Evolutionary conservation across 805 yeast genomes (phyloP).

Genomic region (Vanderwaltozyma yarrowii): DNA sequence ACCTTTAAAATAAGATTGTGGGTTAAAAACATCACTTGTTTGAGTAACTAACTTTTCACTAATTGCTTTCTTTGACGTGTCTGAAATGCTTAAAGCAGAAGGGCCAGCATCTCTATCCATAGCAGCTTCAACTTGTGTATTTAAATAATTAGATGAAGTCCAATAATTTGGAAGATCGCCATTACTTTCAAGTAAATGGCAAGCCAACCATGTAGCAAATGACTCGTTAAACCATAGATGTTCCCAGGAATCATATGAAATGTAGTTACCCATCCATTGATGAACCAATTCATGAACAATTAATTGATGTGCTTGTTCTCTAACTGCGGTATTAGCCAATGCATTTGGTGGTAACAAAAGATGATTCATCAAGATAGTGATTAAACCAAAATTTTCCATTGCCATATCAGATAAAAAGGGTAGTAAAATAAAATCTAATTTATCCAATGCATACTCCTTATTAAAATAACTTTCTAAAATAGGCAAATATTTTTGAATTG

Average conservation of each 20-base stretch:
- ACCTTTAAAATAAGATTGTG: slow-evolving; percentile 27
- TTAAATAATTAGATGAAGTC: slow-evolving; percentile 16
- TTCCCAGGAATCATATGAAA: slow-evolving; percentile 59
- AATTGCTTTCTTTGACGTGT: not conserved
- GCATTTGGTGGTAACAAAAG: slow-evolving; percentile 30
- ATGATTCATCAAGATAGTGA: slow-evolving; percentile 48
- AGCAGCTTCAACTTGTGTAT: slow-evolving; percentile 10
- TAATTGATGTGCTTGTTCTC: slow-evolving; percentile 40
- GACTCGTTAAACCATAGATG: slow-evolving; percentile 68
- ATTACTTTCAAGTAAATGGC: slow-evolving; percentile 31
- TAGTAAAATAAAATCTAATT: slow-evolving; percentile 56
- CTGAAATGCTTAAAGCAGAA: slow-evolving; percentile 2
- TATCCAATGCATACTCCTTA: slow-evolving; percentile 44
- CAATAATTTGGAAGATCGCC: slow-evolving; percentile 17
- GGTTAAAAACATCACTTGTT: slow-evolving; percentile 24
- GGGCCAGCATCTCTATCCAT: slow-evolving; percentile 11
- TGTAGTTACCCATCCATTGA: slow-evolving; percentile 68
- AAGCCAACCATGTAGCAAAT: slow-evolving; percentile 67
- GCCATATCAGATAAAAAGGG: slow-evolving; percentile 72
- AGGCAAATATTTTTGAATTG: slow-evolving; percentile 40
- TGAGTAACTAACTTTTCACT: slow-evolving; percentile 1
- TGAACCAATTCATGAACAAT: slow-evolving; percentile 67
- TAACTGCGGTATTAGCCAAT: slow-evolving; percentile 17
- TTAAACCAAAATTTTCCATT: slow-evolving; percentile 70
- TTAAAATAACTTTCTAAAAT: slow-evolving; percentile 37